phyloP scores from a whole-genome alignment of 2,329 filamentous ascomycete genomes.

The Penicillium paneum region DNA sequence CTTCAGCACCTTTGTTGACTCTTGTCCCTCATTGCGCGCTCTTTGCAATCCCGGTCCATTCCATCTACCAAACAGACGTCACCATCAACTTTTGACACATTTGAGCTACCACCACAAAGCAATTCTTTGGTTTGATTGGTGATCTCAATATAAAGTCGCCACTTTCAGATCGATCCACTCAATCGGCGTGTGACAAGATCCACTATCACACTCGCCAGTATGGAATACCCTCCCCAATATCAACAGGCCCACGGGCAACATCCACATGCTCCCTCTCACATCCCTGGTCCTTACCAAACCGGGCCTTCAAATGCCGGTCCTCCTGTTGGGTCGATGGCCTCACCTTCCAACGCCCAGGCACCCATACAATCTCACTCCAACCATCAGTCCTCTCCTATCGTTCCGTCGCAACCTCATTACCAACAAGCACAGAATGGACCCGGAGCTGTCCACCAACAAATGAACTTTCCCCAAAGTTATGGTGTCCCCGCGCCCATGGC shows the following conservation, averaged over 20 bases:
- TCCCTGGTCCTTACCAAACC: constrained; percentile 61
- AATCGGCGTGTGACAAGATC: constrained; percentile 26
- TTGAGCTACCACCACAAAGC: constrained; percentile 13
- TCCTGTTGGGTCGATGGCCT: constrained; percentile 59
- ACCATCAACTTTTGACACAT: constrained; percentile 23
- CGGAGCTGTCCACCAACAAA: constrained; percentile 62
- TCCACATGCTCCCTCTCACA: constrained; percentile 57
- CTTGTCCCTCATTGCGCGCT: constrained; percentile 27
- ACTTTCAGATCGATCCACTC: constrained; percentile 10
- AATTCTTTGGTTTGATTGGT: constrained; percentile 22
- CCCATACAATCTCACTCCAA: constrained; percentile 60
- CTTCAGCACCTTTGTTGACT: constrained; percentile 24
- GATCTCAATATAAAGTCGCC: constrained; percentile 7
- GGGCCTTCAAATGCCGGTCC: constrained; percentile 52
- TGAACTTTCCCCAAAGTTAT: constrained; percentile 77
- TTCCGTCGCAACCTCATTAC: constrained; percentile 71
- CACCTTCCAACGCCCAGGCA: constrained; percentile 67
- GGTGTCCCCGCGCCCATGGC: constrained; percentile 73
- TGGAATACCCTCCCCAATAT: constrained; percentile 74
- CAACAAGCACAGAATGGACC: constrained; percentile 61
- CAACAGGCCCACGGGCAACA: constrained; percentile 62
- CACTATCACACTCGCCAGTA: constrained; percentile 47
- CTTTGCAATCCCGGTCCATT: constrained; percentile 23
- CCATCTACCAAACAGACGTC: constrained; percentile 24
- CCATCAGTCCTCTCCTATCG: constrained; percentile 73